phyloP scores from a whole-genome alignment of 2,329 filamentous ascomycete species.

The Verticillium longisporum region DNA sequence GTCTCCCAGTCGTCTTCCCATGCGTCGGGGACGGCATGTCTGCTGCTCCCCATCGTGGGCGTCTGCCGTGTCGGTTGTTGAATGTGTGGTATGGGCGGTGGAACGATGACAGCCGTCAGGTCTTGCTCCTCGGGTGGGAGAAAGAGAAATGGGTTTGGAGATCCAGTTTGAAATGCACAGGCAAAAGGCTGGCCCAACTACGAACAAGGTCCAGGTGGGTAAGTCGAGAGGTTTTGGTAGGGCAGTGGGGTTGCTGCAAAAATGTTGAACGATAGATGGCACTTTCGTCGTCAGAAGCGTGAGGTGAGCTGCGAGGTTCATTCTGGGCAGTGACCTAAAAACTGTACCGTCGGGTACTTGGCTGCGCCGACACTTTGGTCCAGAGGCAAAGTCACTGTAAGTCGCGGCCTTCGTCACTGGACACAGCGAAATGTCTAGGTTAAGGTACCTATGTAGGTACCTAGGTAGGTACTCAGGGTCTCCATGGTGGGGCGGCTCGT shows the following conservation, averaged over 20 bases:
- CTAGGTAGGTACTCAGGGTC: not conserved
- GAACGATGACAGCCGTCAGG: not conserved
- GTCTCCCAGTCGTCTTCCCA: constrained; percentile 91
- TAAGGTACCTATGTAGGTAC: too few species aligned
- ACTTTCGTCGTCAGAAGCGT: not conserved
- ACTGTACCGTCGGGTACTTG: not conserved
- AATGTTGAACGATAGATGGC: not conserved
- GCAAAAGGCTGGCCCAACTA: not conserved
- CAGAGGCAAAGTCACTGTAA: not conserved
- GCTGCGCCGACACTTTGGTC: not conserved
- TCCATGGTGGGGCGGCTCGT: not conserved
- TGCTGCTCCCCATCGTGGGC: constrained; percentile 38
- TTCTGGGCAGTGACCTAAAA: not conserved
- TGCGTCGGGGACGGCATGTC: constrained; percentile 58
- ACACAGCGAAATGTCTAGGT: too few species aligned
- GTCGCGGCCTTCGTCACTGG: not conserved
- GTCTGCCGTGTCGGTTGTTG: not conserved
- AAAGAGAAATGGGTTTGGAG: not conserved
- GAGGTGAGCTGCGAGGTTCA: not conserved
- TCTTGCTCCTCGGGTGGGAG: not conserved
- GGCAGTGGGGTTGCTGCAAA: not conserved
- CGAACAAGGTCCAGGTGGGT: not conserved
- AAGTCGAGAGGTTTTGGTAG: not conserved
- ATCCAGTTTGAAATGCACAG: not conserved
- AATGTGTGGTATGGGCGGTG: not conserved